Evolutionary conservation across 2,329 filamentous ascomycete species (phyloP).

Genomic region (Cladosporium sp.): DNA sequence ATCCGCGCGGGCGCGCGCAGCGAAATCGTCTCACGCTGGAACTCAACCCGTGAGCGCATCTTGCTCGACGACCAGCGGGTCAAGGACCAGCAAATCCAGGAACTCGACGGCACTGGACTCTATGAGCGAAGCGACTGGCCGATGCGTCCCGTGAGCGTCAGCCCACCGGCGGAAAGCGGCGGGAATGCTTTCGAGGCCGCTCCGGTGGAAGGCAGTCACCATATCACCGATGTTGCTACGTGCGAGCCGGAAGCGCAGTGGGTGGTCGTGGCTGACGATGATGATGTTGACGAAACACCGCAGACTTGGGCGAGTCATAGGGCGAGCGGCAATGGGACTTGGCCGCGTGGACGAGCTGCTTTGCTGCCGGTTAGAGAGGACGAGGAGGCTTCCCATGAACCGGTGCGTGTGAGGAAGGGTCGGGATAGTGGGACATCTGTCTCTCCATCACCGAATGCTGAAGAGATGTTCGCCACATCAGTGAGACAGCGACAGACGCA

Average conservation of each 20-base stretch:
- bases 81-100: slow-evolving; percentile 28
- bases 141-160: slow-evolving; percentile 22
- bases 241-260: slow-evolving; percentile 23
- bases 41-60: slow-evolving; percentile 30
- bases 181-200: background rate
- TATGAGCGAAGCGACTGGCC: slow-evolving; percentile 34
- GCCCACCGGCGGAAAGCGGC: slow-evolving; percentile 16
- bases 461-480: background rate
- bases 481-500: background rate
- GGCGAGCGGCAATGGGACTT: slow-evolving; percentile 18
- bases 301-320: background rate
- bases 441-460: background rate
- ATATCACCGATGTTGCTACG: slow-evolving; percentile 14
- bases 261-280: slow-evolving; percentile 24
- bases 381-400: background rate
- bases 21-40: slow-evolving; percentile 30
- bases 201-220: slow-evolving; percentile 8
- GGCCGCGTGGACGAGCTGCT: background rate
- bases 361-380: slow-evolving; percentile 15
- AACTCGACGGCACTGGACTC: slow-evolving; percentile 34
- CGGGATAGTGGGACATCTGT: slow-evolving; percentile 13
- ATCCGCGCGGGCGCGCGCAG: slow-evolving; percentile 20
- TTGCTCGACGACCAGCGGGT: slow-evolving; percentile 29
- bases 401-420: background rate
- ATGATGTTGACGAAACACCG: slow-evolving; percentile 13